Evolutionary conservation across 495 filamentous ascomycete species (phyloP).

Genomic region (Lasiosphaeriaceae sp.): DNA sequence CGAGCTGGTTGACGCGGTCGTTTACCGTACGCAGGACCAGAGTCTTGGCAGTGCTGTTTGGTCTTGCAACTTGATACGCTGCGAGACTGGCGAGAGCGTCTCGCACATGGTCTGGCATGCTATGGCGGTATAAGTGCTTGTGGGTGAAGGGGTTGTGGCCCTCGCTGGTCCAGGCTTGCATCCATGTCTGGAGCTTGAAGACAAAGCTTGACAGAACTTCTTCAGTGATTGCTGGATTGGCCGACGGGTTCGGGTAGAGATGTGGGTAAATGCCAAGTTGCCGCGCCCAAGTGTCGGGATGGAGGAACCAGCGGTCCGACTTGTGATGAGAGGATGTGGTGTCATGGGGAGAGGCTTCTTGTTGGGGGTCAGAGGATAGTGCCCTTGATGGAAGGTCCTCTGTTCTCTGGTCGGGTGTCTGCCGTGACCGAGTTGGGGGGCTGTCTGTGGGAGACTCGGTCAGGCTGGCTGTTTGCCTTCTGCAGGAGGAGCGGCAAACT

Average conservation of each 20-base stretch:
- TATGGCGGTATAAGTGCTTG: constrained; percentile 26
- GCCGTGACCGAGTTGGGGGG: too few relatives aligned
- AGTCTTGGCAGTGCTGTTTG: constrained; percentile 10
- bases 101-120: constrained; percentile 28
- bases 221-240: constrained; percentile 2
- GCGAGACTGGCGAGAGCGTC: constrained; percentile 25
- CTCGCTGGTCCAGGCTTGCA: constrained; percentile 17
- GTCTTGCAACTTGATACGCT: constrained; percentile 20
- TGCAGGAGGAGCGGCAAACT: too few relatives aligned
- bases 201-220: constrained; percentile 22
- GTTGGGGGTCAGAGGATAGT: too few relatives aligned
- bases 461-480: too few relatives aligned
- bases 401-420: too few relatives aligned
- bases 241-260: neutral
- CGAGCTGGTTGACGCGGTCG: constrained; percentile 13
- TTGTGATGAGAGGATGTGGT: neutral
- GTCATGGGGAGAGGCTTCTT: neutral
- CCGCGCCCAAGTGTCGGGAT: constrained; percentile 4
- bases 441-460: too few relatives aligned
- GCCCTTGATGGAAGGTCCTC: too few relatives aligned
- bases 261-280: neutral
- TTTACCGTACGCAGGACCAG: constrained; percentile 25
- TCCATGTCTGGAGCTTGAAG: constrained; percentile 21
- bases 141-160: constrained; percentile 37
- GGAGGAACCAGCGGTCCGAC: constrained; percentile 11